Evolutionary conservation across 2,329 filamentous ascomycete genomes (phyloP), one percentile per base, ranked within the genome.

Genomic region (Aspergillus versicolor): DNA sequence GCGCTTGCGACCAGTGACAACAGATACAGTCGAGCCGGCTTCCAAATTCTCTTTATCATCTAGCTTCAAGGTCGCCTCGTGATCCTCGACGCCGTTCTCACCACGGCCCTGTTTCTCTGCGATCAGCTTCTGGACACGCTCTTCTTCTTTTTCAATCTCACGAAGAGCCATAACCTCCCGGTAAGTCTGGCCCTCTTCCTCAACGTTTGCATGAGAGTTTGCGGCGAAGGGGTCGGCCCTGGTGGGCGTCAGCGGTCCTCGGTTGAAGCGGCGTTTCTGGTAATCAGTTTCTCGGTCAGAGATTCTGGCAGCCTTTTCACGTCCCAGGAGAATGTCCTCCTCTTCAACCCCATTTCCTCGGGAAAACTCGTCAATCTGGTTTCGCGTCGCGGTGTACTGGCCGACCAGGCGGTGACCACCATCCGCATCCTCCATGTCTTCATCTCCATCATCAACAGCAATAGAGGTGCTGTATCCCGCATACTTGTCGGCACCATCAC

Each of bases 201-300:
- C 79, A 22, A 83, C 84, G 57, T 86, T 87, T 47, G 83, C 85
- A 71, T 90, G 84, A 61, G 85, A 80, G 70, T 92, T 90, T 62
- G 88, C 85, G 24, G 90, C 89, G 70, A 96, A 96, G 30, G 91
- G 88, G 71, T 96, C 92, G 60, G 88, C 90, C 68, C 91, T 87
- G 8, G 90, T 92, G 4, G 92, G 92, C 21, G 91, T 94, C 61
- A 97, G 81, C 45, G 75, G 69, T 52, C 85, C 87, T 60, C 94
- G 91, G 72, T 96, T 88, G 74, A 96, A 95, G 58, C 92, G 87
- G 64, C 92, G 90, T 78, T 96, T 96, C 77, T 99, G 95, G 73
- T 99, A 99, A 71, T 97, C 93, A 62, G 92, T 95, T 80, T 97
- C 93, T 68, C 94, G 89, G 71, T 95, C 93, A 60, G 88, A 82